Conservation (phyloP, 129 eudicot species). For the Artemisia argyi region DNA sequence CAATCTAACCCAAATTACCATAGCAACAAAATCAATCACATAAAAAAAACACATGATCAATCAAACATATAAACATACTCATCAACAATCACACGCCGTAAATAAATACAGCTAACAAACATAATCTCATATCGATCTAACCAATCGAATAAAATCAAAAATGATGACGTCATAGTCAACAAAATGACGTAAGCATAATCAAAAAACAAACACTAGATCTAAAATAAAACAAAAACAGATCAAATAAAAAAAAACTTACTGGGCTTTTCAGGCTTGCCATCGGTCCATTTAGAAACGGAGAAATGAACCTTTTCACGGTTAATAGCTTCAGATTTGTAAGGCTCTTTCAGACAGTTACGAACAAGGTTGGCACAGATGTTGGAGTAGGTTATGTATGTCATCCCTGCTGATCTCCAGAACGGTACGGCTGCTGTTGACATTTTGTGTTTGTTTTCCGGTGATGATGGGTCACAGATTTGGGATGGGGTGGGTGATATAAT, state of each 20-base stretch:
- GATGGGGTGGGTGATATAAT: constrained; percentile 2
- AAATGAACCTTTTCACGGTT: constrained; percentile 85
- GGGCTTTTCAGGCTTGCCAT: constrained; percentile 76
- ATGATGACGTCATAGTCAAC: too few relatives aligned
- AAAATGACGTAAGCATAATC: too few relatives aligned
- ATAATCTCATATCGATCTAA: too few relatives aligned
- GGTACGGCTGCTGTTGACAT: constrained; percentile 72
- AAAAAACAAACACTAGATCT: constrained; percentile 33
- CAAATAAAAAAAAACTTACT: constrained; percentile 36
- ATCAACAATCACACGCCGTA: too few relatives aligned
- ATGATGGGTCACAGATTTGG: constrained; percentile 9
- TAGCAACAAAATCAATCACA: too few relatives aligned
- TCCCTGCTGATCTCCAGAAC: constrained; percentile 94
- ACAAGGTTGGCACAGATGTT: constrained; percentile 83
- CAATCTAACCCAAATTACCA: too few relatives aligned
- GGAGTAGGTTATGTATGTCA: constrained; percentile 87
- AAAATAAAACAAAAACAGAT: not conserved
- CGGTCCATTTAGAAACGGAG: constrained; percentile 74
- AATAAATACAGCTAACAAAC: too few relatives aligned
- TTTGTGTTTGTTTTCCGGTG: not conserved
- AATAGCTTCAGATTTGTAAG: constrained; percentile 65
- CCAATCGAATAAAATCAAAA: too few relatives aligned
- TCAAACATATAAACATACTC: too few relatives aligned
- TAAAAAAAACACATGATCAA: too few relatives aligned
- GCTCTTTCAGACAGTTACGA: constrained; percentile 87